Evolutionary conservation across 768 basidiomycete genomes (phyloP).

Genomic region (Russula emetica): DNA sequence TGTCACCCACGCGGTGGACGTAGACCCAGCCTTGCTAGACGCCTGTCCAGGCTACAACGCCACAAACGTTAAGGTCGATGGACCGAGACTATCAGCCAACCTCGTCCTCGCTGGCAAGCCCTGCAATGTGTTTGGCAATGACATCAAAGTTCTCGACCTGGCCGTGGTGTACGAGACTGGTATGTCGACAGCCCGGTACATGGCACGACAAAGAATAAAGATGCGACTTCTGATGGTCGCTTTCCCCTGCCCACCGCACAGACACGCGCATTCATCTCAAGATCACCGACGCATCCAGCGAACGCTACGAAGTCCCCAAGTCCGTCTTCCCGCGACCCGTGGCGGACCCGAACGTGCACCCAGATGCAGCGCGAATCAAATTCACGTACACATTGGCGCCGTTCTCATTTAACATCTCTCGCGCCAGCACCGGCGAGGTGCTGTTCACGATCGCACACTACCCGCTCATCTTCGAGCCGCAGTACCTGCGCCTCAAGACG

Average conservation of each 20-base stretch:
- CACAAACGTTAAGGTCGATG: slow-evolving; percentile 40
- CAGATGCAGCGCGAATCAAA: slow-evolving; percentile 42
- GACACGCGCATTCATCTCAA: slow-evolving; percentile 60
- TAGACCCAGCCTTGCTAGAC: slow-evolving; percentile 40
- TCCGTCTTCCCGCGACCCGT: slow-evolving; percentile 55
- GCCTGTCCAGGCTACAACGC: slow-evolving; percentile 59
- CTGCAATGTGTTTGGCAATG: slow-evolving; percentile 58
- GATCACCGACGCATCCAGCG: slow-evolving; percentile 47
- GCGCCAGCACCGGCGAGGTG: slow-evolving; percentile 46
- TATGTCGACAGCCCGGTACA: slow-evolving; percentile 23
- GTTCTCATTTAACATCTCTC: slow-evolving; percentile 57
- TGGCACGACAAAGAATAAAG: neutral
- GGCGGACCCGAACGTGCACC: slow-evolving; percentile 31
- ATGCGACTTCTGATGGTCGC: neutral
- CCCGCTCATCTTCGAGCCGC: slow-evolving; percentile 69
- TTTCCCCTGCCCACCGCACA: slow-evolving; percentile 26
- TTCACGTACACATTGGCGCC: slow-evolving; percentile 59
- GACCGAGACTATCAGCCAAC: slow-evolving; percentile 46
- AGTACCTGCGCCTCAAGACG: slow-evolving; percentile 72
- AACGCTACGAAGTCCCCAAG: slow-evolving; percentile 62
- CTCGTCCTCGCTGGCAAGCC: slow-evolving; percentile 48
- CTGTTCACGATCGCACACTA: slow-evolving; percentile 59
- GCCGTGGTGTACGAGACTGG: slow-evolving; percentile 58
- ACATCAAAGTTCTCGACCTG: slow-evolving; percentile 46
- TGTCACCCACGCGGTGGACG: slow-evolving; percentile 28